A percentile compares a stretch with the other conserved stretches of the same genome.
phyloP scores from a whole-genome alignment of 2,329 filamentous ascomycete species.

The Xylariales sp. region DNA sequence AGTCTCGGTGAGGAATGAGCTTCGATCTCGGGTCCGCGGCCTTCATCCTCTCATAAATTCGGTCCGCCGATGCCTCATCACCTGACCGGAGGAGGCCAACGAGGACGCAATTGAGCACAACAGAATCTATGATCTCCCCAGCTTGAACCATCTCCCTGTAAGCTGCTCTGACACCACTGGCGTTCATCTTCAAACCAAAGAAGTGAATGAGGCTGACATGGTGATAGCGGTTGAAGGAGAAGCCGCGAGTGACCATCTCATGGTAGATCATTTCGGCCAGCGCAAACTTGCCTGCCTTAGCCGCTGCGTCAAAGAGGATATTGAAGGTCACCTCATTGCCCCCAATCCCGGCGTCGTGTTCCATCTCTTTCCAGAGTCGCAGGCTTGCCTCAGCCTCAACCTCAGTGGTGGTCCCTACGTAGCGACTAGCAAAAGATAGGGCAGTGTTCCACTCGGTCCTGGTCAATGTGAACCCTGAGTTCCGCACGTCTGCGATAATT shows the following conservation, averaged over 20 bases:
- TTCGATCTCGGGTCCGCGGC: slow-evolving; percentile 39
- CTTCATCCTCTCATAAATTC: slow-evolving; percentile 84
- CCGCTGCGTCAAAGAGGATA: slow-evolving; percentile 83
- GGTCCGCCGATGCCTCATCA: slow-evolving; percentile 72
- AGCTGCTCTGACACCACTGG: slow-evolving; percentile 67
- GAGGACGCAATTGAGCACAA: slow-evolving; percentile 83
- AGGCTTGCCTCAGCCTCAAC: slow-evolving; percentile 65
- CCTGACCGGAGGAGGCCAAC: slow-evolving; percentile 70
- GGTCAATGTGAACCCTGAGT: slow-evolving; percentile 64
- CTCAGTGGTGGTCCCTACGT: slow-evolving; percentile 54
- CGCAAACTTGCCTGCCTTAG: slow-evolving; percentile 77
- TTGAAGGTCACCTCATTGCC: slow-evolving; percentile 84
- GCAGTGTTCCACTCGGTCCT: slow-evolving; percentile 78
- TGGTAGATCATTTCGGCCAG: slow-evolving; percentile 81
- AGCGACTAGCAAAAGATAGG: slow-evolving; percentile 72
- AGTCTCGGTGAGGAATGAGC: slow-evolving; percentile 38
- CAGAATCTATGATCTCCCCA: slow-evolving; percentile 83
- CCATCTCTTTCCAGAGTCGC: slow-evolving; percentile 86
- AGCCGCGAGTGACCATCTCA: slow-evolving; percentile 70
- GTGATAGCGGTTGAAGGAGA: slow-evolving; percentile 73
- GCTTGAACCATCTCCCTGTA: slow-evolving; percentile 81
- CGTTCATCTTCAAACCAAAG: slow-evolving; percentile 71
- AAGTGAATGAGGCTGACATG: slow-evolving; percentile 80
- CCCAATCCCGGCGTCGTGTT: slow-evolving; percentile 59
- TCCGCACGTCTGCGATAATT: slow-evolving; percentile 78